A percentile compares a stretch with the other conserved stretches of the same genome.
phyloP scores from a whole-genome alignment of 2,329 filamentous ascomycete genomes.

The Penicillium sp. region DNA sequence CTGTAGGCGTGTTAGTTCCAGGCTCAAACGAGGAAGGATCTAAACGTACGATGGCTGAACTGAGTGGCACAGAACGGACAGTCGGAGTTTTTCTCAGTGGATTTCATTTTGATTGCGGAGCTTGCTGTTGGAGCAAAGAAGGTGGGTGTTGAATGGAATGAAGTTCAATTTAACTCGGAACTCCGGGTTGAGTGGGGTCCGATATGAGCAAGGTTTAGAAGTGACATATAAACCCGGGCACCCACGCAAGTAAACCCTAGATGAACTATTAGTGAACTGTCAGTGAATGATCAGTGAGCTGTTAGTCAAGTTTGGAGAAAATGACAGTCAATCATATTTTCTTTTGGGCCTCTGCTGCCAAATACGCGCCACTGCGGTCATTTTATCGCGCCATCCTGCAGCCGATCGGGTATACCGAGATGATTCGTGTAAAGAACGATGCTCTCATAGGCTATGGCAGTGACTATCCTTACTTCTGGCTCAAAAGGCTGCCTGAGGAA shows the following conservation, averaged over 20 bases:
- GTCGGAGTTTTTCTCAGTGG: background rate
- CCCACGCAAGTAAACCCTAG: background rate
- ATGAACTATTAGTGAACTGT: no score
- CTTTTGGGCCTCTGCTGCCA: background rate
- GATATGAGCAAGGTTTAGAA: background rate
- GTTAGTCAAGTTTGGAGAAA: background rate
- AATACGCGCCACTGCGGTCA: background rate
- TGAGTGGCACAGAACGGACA: slow-evolving; percentile 1
- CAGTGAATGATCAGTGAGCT: background rate
- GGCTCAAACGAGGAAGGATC: background rate
- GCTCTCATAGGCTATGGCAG: slow-evolving; percentile 4
- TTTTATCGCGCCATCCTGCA: slow-evolving; percentile 3
- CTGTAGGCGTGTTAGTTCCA: background rate
- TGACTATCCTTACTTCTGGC: slow-evolving; percentile 5
- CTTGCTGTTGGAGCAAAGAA: background rate
- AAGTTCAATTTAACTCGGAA: slow-evolving; percentile 4
- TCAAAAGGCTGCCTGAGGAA: background rate
- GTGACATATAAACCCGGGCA: background rate
- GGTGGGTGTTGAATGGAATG: background rate
- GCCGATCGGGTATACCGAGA: slow-evolving; percentile 1
- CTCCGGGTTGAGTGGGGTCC: slow-evolving; percentile 1
- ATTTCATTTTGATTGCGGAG: background rate
- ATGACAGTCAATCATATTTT: slow-evolving; percentile 11
- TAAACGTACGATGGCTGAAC: slow-evolving; percentile 3
- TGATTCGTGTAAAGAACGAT: background rate